Evolutionary conservation across 768 basidiomycete genomes (phyloP), one percentile per base, ranked within the genome.

Genomic region (Panellus pusillus): DNA sequence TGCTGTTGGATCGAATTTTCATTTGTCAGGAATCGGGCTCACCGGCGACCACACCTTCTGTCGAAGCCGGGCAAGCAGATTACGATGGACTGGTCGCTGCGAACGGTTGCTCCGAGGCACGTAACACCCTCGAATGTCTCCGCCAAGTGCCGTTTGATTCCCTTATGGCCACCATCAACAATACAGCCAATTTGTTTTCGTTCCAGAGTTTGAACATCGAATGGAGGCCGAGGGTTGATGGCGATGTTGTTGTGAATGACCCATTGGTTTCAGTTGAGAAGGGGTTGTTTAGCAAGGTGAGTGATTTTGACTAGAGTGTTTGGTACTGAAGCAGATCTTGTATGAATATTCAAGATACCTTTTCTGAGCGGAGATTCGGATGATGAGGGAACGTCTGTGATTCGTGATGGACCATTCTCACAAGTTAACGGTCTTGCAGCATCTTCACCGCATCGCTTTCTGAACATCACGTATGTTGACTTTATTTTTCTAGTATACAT

Each of bases 381-480:
- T 44, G 76, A 78, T 32, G 74, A 76, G 54, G 75, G 74, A 51
- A 74, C 75, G 65, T 74, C 49, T 56, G 73, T 65, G 27, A 11
- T n/a, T n/a, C n/a, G n/a, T n/a, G n/a, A n/a, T 40, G 5, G 19
- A n/a, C 17, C 42, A 9, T 40, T 12, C 17, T 15, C 12, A 2
- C 19, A 6, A 40, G 2, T 13, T 9, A 24, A 24, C 37, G 13
- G 40, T n/a, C n/a, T 39, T 19, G 9, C 20, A 55, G 54, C 17
- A 0, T 47, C 3, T 57, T 57, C 19, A 20, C 44, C 1, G 3
- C 47, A 3, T 15, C 50, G 7, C n/a, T 13, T 1, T 1, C n/a
- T 4, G 9, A 57, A 57, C n/a, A 52, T 57, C 6, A 51, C 55
- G 55, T 57, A 24, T 2, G 46, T 47, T 15, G 9, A 3, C 13